phyloP scores from a whole-genome alignment of 177 flowering plant genomes.

The Vitis hybrid region DNA sequence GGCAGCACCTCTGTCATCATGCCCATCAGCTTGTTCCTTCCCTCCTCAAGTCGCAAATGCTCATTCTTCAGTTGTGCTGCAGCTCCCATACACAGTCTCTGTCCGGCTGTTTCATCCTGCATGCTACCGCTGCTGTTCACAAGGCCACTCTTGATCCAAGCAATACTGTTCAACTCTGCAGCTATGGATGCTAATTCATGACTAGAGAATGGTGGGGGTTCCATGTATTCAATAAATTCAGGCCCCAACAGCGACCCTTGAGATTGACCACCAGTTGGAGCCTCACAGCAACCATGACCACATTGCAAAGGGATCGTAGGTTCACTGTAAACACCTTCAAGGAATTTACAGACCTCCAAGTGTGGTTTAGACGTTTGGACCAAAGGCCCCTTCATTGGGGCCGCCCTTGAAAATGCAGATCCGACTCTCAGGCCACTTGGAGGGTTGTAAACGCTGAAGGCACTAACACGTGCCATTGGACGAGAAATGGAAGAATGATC shows the following conservation, averaged over 20 bases:
- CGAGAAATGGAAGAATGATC: slow-evolving; percentile 29
- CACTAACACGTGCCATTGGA: slow-evolving; percentile 57
- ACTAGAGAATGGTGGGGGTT: slow-evolving; percentile 32
- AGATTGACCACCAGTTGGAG: slow-evolving; percentile 13
- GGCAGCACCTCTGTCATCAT: slow-evolving; percentile 38
- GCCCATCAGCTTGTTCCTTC: slow-evolving; percentile 35
- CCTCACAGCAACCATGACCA: slow-evolving; percentile 47
- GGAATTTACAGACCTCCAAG: slow-evolving; percentile 21
- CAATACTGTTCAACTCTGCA: slow-evolving; percentile 75
- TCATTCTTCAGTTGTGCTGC: slow-evolving; percentile 18
- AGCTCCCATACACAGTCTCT: slow-evolving; percentile 18
- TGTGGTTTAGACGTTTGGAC: slow-evolving; percentile 28
- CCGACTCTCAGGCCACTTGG: slow-evolving; percentile 9
- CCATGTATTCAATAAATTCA: slow-evolving; percentile 53
- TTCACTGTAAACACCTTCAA: slow-evolving; percentile 30
- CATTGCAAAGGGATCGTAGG: slow-evolving; percentile 37
- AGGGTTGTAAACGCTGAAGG: slow-evolving; percentile 41
- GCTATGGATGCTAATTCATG: slow-evolving; percentile 71
- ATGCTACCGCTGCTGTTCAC: slow-evolving; percentile 28
- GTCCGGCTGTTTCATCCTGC: slow-evolving; percentile 17
- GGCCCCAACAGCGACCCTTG: slow-evolving; percentile 47
- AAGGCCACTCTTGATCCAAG: slow-evolving; percentile 83
- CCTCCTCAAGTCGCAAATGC: slow-evolving; percentile 35
- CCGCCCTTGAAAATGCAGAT: slow-evolving; percentile 14
- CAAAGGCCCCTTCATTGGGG: slow-evolving; percentile 32